Evolutionary conservation across 345 rosid species (phyloP).

Genomic region (Nephelium lappaceum): DNA sequence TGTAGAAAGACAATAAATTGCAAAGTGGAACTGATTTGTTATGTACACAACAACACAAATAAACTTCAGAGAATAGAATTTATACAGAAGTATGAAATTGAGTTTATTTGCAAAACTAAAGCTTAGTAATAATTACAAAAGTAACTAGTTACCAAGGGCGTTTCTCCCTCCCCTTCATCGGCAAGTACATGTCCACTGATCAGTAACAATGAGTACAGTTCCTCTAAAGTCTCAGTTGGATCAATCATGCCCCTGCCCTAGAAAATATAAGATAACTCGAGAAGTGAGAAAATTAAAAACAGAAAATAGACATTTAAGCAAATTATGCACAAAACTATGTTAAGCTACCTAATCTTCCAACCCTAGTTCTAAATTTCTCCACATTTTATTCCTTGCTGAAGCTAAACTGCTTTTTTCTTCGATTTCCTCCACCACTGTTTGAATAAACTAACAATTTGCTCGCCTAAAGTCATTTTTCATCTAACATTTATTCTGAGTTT

Average conservation of each 20-base stretch:
- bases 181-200: conserved; percentile 94
- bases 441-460: background rate
- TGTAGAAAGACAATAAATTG: background rate
- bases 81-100: background rate
- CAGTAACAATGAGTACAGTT: conserved; percentile 81
- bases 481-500: background rate
- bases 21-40: background rate
- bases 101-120: conserved; percentile 11
- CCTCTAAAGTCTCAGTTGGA: conserved; percentile 85
- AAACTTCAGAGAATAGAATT: conserved; percentile 9
- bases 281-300: conserved; percentile 9
- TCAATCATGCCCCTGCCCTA: conserved; percentile 89
- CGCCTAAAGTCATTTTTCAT: background rate
- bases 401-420: background rate
- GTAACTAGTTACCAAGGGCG: conserved; percentile 73
- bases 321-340: background rate
- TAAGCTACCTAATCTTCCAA: background rate
- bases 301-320: conserved; percentile 4
- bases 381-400: background rate
- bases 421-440: background rate
- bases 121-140: conserved; percentile 21
- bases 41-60: background rate
- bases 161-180: conserved; percentile 99
- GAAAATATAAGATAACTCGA: conserved; percentile 32
- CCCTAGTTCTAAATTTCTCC: conserved; percentile 1